Conservation (phyloP, 2,329 filamentous ascomycete species). For the Chrysoporthe austroafricana region DNA sequence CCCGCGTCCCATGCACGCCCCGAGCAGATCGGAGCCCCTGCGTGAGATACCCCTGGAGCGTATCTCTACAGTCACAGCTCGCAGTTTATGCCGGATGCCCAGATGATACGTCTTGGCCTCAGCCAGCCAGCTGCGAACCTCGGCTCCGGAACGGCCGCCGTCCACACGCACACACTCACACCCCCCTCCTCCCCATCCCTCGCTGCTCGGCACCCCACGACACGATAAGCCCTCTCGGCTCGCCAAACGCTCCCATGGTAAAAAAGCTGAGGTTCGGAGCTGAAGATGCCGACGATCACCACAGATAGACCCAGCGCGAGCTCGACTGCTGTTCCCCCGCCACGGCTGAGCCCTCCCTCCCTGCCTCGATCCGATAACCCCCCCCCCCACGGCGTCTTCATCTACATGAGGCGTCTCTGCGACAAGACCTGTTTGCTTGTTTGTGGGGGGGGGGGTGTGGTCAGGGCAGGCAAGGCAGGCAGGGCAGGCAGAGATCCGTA, state of each 20-base stretch:
- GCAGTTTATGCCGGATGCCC: not conserved
- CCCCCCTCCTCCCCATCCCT: not conserved
- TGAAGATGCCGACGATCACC: not conserved
- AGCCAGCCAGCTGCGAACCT: not conserved
- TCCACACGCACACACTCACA: not conserved
- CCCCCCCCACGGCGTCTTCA: not conserved
- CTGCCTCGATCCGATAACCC: not conserved
- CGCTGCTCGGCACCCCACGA: no score
- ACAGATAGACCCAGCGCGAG: not conserved
- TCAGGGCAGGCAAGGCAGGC: no score
- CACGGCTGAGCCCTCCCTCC: not conserved
- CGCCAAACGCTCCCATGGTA: not conserved
- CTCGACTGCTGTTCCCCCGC: not conserved
- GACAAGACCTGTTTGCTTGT: not conserved
- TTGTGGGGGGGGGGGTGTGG: not conserved
- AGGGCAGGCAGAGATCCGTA: not conserved
- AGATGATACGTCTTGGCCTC: not conserved
- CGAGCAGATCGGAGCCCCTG: not conserved
- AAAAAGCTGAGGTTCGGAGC: not conserved
- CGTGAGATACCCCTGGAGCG: not conserved
- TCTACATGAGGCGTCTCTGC: not conserved
- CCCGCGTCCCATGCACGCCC: not conserved
- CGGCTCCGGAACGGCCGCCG: not conserved
- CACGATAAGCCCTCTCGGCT: not conserved
- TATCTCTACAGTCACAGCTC: not conserved